A percentile compares a stretch with the other conserved stretches of the same genome.
Conservation (phyloP, 257 asterid species). For the Verbena officinalis region DNA sequence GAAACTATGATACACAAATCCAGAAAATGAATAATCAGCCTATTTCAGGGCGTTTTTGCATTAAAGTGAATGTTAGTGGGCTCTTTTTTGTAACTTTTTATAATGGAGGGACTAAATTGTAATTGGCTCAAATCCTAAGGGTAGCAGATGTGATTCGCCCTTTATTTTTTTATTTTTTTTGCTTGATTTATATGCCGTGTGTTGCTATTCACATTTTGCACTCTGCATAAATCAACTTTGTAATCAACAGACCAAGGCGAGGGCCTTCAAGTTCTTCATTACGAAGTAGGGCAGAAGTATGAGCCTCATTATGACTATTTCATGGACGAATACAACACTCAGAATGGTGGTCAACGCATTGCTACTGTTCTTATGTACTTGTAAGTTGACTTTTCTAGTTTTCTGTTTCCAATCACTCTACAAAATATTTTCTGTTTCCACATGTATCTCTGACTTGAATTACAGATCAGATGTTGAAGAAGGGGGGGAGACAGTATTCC, state of each 20-base stretch:
- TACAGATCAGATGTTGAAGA: slow-evolving; percentile 98
- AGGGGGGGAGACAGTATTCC: slow-evolving; percentile 99
- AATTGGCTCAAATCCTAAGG: too few relatives aligned
- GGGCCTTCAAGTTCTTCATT: slow-evolving; percentile 95
- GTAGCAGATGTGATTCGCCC: too few relatives aligned
- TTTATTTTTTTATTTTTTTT: not conserved
- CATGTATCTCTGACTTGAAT: slow-evolving; percentile 23
- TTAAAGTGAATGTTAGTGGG: too few relatives aligned
- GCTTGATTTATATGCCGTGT: slow-evolving; percentile 8
- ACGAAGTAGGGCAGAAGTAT: slow-evolving; percentile 95
- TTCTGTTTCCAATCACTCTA: slow-evolving; percentile 19
- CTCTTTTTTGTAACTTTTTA: too few relatives aligned
- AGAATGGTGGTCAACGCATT: slow-evolving; percentile 95
- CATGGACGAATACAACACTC: slow-evolving; percentile 75
- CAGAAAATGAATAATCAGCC: too few relatives aligned
- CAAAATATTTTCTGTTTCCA: slow-evolving; percentile 8
- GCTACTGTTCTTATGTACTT: slow-evolving; percentile 96
- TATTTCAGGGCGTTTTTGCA: too few relatives aligned
- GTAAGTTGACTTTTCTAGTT: slow-evolving; percentile 56
- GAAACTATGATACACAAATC: too few relatives aligned
- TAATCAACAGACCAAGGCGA: slow-evolving; percentile 82
- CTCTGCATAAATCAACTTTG: slow-evolving; percentile 27
- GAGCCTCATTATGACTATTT: slow-evolving; percentile 97
- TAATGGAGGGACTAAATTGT: too few relatives aligned
- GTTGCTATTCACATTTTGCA: slow-evolving; percentile 11